These are phyloP conservation scores for Coemansia sp. DNA, from an alignment of 192 early-diverging fungal species.

Conservation along the genomic window DNA sequence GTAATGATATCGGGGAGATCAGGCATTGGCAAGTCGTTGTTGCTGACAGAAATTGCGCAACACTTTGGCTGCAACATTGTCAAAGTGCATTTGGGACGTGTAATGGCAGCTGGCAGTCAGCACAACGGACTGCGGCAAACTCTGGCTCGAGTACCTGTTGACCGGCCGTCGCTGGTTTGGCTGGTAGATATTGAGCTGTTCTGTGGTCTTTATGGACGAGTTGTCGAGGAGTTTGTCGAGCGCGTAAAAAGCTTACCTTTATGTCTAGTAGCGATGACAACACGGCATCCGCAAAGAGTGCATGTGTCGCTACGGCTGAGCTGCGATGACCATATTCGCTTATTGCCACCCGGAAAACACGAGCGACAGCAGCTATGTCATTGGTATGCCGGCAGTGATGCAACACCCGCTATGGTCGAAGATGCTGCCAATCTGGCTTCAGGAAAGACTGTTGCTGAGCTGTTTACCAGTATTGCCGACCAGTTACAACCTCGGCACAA, in stretches of 20 bases:
- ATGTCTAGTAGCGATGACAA: slow-evolving; percentile 54
- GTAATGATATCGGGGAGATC: slow-evolving; percentile 49
- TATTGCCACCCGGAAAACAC: slow-evolving; percentile 25
- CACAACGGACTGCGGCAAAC: slow-evolving; percentile 29
- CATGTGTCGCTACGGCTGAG: slow-evolving; percentile 31
- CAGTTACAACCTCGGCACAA: slow-evolving; percentile 2
- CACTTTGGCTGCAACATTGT: slow-evolving; percentile 16
- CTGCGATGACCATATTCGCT: slow-evolving; percentile 45
- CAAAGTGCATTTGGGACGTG: slow-evolving; percentile 33
- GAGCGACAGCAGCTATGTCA: slow-evolving; percentile 31
- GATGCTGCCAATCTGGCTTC: slow-evolving; percentile 14
- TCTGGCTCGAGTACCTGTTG: slow-evolving; percentile 6
- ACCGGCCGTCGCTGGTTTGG: slow-evolving; percentile 29
- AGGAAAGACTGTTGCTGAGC: slow-evolving; percentile 34
- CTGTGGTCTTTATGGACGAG: slow-evolving; percentile 30
- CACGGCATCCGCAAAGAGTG: slow-evolving; percentile 37
- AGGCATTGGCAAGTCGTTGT: slow-evolving; percentile 51
- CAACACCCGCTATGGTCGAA: slow-evolving; percentile 8
- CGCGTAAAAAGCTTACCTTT: slow-evolving; percentile 3
- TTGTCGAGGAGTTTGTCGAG: slow-evolving; percentile 28
- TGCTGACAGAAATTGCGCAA: slow-evolving; percentile 24
- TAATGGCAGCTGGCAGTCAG: slow-evolving; percentile 34
- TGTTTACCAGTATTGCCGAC: slow-evolving; percentile 14
- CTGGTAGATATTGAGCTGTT: slow-evolving; percentile 47
- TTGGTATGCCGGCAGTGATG: slow-evolving; percentile 22